Percentiles rank a stretch among this genome's conserved stretches.
Evolutionary conservation across 495 filamentous ascomycete species (phyloP).

Genomic region (Podospora fimiseda): DNA sequence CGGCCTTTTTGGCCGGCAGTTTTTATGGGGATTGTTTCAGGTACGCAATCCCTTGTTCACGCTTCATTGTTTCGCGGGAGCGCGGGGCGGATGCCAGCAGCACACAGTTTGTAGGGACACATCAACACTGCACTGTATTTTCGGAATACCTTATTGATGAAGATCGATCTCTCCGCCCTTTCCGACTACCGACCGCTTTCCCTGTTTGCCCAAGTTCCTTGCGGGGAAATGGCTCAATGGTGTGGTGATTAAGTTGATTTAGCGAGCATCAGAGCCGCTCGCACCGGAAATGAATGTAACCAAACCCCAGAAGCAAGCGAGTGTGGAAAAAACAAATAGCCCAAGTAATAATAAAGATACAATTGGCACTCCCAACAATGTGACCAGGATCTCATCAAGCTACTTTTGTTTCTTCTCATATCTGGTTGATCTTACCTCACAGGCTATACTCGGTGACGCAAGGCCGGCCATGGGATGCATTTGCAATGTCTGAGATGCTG

Average conservation of each 20-base stretch:
- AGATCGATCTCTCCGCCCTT: neutral
- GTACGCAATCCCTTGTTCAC: too few relatives aligned
- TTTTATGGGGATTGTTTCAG: neutral
- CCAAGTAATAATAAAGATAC: too few relatives aligned
- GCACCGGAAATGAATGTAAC: neutral
- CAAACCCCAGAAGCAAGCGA: too few relatives aligned
- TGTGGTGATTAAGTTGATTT: neutral
- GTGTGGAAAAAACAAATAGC: too few relatives aligned
- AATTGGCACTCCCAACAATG: too few relatives aligned
- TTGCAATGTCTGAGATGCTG: too few relatives aligned
- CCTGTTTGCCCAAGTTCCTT: neutral
- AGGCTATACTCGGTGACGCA: too few relatives aligned
- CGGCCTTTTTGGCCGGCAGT: neutral
- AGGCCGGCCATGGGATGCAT: too few relatives aligned
- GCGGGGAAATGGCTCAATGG: neutral
- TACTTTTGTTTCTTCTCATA: too few relatives aligned
- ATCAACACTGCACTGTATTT: neutral
- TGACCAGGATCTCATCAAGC: too few relatives aligned
- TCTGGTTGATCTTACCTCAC: too few relatives aligned
- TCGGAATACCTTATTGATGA: neutral
- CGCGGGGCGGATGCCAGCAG: neutral
- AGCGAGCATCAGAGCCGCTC: neutral
- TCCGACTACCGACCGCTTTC: neutral
- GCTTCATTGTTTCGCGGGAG: neutral
- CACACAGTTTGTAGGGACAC: too few relatives aligned